Percentiles rank a stretch among this genome's conserved stretches.
phyloP scores from a whole-genome alignment of 2,329 filamentous ascomycete genomes.

The Aspergillus eucalypticola region DNA sequence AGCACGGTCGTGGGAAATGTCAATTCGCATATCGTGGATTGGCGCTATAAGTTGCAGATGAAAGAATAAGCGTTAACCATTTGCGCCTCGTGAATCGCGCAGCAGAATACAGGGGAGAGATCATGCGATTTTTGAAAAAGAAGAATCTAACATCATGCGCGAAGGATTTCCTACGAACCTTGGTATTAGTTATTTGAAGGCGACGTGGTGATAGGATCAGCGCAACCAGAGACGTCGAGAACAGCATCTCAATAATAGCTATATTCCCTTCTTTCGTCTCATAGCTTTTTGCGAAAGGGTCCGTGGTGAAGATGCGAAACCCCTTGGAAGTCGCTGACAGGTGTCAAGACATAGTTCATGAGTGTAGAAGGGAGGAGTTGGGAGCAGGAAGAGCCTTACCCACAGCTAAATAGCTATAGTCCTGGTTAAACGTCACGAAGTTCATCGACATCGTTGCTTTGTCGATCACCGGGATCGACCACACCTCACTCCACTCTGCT shows the following conservation, averaged over 20 bases:
- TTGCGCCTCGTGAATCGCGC: neutral
- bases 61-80: conserved; percentile 16
- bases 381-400: conserved; percentile 56
- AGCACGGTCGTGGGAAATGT: conserved; percentile 97
- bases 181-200: conserved; percentile 95
- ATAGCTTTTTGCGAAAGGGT: conserved; percentile 93
- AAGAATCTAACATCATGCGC: neutral
- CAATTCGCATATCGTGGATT: conserved; percentile 94
- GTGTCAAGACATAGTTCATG: conserved; percentile 17
- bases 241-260: conserved; percentile 96
- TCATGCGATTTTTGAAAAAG: neutral
- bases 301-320: conserved; percentile 94
- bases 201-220: conserved; percentile 88
- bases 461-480: conserved; percentile 14
- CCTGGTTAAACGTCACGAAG: conserved; percentile 99
- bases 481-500: neutral
- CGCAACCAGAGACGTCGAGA: conserved; percentile 94
- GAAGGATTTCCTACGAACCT: conserved; percentile 57
- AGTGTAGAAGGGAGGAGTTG: conserved; percentile 4
- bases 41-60: conserved; percentile 48
- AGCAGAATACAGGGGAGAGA: neutral
- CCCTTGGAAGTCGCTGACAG: conserved; percentile 79
- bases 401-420: conserved; percentile 94
- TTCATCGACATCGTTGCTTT: conserved; percentile 72
- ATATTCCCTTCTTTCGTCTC: conserved; percentile 94